Base-by-base conservation (phyloP, 169 alveolate species). In the Cytauxzoon felis region DNA sequence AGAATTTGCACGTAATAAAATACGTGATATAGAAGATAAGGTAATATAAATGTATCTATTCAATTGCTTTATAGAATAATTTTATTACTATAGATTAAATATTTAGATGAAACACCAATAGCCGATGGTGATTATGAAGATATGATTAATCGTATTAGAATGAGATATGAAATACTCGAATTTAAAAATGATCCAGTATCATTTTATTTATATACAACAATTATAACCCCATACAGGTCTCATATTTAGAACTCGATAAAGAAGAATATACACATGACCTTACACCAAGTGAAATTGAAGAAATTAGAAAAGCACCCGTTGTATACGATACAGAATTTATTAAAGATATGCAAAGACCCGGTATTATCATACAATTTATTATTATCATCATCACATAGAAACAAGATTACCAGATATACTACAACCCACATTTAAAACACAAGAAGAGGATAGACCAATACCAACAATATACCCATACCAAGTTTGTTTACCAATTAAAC, bases 391-490 rank as follows among this genome's bases (percentile, higher is more conserved):
- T 8, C 0, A 0, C 42, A 0, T 42, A 67, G 80, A 56, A 3
- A 51, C 38, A 13, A 32, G 62, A 3, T 48, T 73, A 13, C 83
- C 83, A 29, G 83, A 73, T 29, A 57, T 73, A 29, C 51, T 73
- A 3, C 76, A 71, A 0, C 68, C 65, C 2, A 73, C 83, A 13
- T 73, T 73, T 53, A 73, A 73, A 54, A 54, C 64, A 13, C 83
- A 73, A 30, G 76, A 19, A 3, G 83, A 73, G 43, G 9, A 5
- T 24, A 34, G 16, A 16, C 63, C 63, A 2, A 53, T 53, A 7
- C 33, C 63, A 26, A 16, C 68, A 11, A 5, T 36, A 3, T 27
- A 18, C 41, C 2, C 65, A n/a, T n/a, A n/a, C n/a, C n/a, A n/a
- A n/a, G n/a, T n/a, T n/a, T n/a, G n/a, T n/a, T n/a, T n/a, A n/a